Conservation (phyloP, 2,329 filamentous ascomycete genomes). For the Aureobasidium lini region DNA sequence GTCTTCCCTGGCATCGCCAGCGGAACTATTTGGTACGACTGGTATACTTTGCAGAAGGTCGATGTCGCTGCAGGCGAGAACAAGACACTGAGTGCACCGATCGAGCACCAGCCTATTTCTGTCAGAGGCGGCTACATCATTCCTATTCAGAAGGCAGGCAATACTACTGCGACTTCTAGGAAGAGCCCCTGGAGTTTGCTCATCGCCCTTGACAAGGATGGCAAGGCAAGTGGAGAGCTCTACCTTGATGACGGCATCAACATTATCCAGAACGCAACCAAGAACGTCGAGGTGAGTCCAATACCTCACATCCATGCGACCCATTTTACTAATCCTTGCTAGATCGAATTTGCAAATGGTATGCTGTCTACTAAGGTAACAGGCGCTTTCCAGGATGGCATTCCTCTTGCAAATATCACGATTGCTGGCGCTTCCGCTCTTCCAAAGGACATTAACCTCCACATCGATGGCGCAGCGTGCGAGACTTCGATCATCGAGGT, state of each 20-base stretch:
- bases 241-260: constrained; percentile 24
- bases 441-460: neutral
- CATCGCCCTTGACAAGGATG: constrained; percentile 21
- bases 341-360: constrained; percentile 10
- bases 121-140: constrained; percentile 21
- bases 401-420: constrained; percentile 16
- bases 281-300: constrained; percentile 17
- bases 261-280: constrained; percentile 21
- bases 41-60: constrained; percentile 20
- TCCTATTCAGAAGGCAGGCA: constrained; percentile 20
- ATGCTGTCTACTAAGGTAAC: constrained; percentile 11
- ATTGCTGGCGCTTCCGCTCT: constrained; percentile 9
- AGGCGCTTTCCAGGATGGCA: constrained; percentile 12
- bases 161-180: constrained; percentile 20
- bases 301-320: neutral
- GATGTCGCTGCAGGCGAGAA: constrained; percentile 20
- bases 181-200: constrained; percentile 21
- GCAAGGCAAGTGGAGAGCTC: constrained; percentile 18
- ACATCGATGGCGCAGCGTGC: neutral
- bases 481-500: neutral
- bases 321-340: neutral
- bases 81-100: constrained; percentile 21
- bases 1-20: constrained; percentile 22
- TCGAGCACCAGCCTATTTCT: constrained; percentile 20
- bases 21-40: constrained; percentile 24